Conservation (phyloP, 2,329 filamentous ascomycete genomes). For the Exophiala bonariae region DNA sequence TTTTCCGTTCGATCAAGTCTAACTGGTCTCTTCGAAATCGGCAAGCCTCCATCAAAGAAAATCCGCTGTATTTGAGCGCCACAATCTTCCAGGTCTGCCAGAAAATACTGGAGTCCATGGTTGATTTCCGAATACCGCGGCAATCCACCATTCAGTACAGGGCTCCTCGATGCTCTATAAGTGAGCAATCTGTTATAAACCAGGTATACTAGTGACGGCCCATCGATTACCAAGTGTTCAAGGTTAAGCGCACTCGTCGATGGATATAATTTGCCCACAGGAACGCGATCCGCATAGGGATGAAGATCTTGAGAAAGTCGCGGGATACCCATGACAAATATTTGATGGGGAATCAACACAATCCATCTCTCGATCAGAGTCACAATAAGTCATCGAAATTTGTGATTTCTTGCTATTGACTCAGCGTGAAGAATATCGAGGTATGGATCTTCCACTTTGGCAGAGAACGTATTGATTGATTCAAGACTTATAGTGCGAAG, state of each 20-base stretch:
- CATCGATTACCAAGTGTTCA: conserved; percentile 64
- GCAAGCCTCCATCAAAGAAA: conserved; percentile 84
- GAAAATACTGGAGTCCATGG: conserved; percentile 59
- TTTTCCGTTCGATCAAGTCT: conserved; percentile 62
- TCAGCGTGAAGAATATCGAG: too few species aligned
- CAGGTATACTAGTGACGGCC: conserved; percentile 75
- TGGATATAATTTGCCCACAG: conserved; percentile 34
- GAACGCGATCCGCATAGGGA: conserved; percentile 49
- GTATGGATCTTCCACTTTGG: too few species aligned
- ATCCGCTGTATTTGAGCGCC: conserved; percentile 59
- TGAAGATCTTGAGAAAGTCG: conserved; percentile 55
- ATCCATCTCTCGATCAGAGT: too few species aligned
- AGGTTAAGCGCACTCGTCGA: conserved; percentile 2
- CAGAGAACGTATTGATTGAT: too few species aligned
- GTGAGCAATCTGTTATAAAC: conserved; percentile 60
- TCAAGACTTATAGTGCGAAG: too few species aligned
- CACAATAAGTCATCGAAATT: too few species aligned
- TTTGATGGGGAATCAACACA: too few species aligned
- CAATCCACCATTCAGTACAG: conserved; percentile 42
- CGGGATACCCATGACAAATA: conserved; percentile 61
- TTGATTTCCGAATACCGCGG: conserved; percentile 67
- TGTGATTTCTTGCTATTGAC: too few species aligned
- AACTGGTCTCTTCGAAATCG: conserved; percentile 62
- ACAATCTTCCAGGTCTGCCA: conserved; percentile 58
- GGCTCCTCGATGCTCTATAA: conserved; percentile 14